Conservation (phyloP, 2,329 filamentous ascomycete genomes). For the Stachybotrys chlorohalonatus region DNA sequence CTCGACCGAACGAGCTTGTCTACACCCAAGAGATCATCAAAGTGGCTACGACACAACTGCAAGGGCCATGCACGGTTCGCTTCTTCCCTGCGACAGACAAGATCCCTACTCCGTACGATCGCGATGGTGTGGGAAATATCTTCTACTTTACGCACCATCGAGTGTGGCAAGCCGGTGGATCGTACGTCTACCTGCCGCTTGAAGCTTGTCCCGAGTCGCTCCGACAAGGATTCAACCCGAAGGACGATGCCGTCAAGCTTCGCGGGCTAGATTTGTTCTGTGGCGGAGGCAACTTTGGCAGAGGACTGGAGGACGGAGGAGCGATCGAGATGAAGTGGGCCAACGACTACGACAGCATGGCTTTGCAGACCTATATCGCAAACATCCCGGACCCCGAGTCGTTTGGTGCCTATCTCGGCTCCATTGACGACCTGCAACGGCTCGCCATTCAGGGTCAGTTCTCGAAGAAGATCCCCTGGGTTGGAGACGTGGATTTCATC, state of each 20-base stretch:
- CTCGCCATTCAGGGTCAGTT: slow-evolving; percentile 43
- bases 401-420: slow-evolving; percentile 55
- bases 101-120: slow-evolving; percentile 55
- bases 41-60: slow-evolving; percentile 30
- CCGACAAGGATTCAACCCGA: slow-evolving; percentile 47
- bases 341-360: slow-evolving; percentile 55
- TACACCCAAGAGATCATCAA: slow-evolving; percentile 38
- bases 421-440: slow-evolving; percentile 59
- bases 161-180: not conserved
- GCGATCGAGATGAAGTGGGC: slow-evolving; percentile 56
- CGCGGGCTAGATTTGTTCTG: slow-evolving; percentile 65
- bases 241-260: slow-evolving; percentile 25
- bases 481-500: slow-evolving; percentile 60
- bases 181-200: slow-evolving; percentile 24
- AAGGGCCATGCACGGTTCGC: slow-evolving; percentile 50
- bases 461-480: slow-evolving; percentile 37
- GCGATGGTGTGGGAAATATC: slow-evolving; percentile 54
- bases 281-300: slow-evolving; percentile 68
- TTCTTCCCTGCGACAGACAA: slow-evolving; percentile 34
- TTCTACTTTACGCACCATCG: slow-evolving; percentile 50
- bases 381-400: slow-evolving; percentile 38
- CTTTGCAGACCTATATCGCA: slow-evolving; percentile 66
- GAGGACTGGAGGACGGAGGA: slow-evolving; percentile 65
- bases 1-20: slow-evolving; percentile 48
- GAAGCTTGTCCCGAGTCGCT: slow-evolving; percentile 24